Base-by-base conservation (phyloP, 805 yeast species). In the Ogataea allantospora region DNA sequence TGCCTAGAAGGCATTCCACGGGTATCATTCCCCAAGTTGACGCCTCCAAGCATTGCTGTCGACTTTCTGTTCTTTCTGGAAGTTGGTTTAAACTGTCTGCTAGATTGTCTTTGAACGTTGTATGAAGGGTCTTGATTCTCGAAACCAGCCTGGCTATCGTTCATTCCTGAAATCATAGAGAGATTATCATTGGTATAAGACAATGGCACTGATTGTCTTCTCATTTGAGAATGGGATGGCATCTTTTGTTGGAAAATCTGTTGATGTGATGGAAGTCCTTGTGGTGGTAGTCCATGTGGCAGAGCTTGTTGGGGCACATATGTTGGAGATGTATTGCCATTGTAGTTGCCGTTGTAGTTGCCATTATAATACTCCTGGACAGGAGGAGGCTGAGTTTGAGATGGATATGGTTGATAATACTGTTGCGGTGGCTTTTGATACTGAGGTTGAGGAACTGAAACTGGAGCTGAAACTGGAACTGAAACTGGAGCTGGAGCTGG, bases 1-100 rank as follows among this genome's bases (percentile, higher is more conserved):
- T 50, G 53, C 36, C 63, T 49, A 4, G 48, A 39, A 25, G 51
- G 60, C 53, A 52, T 49, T 15, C 62, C 62, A 13, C 60, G 45
- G 18, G 51, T 48, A 24, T 57, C 60, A 26, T 47, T 51, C 9
- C 54, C 55, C n/a, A 49, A 31, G 20, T 44, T 35, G 9, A 48
- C 43, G 17, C 50, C 54, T 6, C 51, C 41, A 27, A 68, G 56
- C 44, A 62, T 50, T 4, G 57, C 46, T 2, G 67, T 55, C 1
- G 73, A 67, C 43, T 66, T 68, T 44, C 76, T 60, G 41, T 67
- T 67, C 54, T 71, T 71, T 47, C 75, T 58, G 4, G 70, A 63
- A n/a, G 75, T 65, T 24, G 70, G 67, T 40, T 62, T 63, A 41
- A 63, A 64, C 13, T 53, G 60, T 31, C 62, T 50, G 30, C 42